Evolutionary conservation across 2,329 filamentous ascomycete genomes (phyloP), one percentile per base, ranked within the genome.

Genomic region (Ophidiomyces ophidiicola): DNA sequence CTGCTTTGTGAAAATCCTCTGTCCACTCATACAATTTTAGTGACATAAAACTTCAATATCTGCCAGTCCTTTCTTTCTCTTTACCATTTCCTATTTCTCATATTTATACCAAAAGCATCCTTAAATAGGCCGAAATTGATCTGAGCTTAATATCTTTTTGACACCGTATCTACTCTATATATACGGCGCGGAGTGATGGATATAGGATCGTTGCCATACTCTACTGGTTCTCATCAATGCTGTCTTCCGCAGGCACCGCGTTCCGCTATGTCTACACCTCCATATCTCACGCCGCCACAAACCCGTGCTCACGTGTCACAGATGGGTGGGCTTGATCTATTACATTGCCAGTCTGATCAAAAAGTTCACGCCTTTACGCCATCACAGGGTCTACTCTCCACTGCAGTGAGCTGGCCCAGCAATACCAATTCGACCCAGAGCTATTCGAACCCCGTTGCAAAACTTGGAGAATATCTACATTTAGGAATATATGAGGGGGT

Each of bases 401-500:
- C 51, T 3, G 28, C 51, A 15, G 41, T 47, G 8, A 41, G 42
- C 20, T 56, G 53, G 46, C 41, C 52, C 10, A 47, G 48, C 15
- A 49, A 55, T 15, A 21, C 50, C 15, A 45, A 47, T 23, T 32
- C 45, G 18, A 34, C 44, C 15, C 45, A 50, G 23, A 36, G 46
- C 15, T 46, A 53, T 18, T 48, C 52, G 39, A 47, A 49, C 23
- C 23, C 46, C 7, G 35, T 50, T 6, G 34, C 55, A 21, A 51
- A 50, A 19, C 36, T 49, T 23, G 48, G 46, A 4, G 32, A 36
- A 12, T 45, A 39, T 47, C 50, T 10, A 47, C 48, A 19, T 36
- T 49, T 18, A 28, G 46, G 10, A 11, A 47, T 46, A 17, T 60
- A 54, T 38, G 48, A 52, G 11, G 28, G 46, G 10, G 53, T 56